Base-by-base conservation (phyloP, 495 filamentous ascomycete species). In the Geoglossum glabrum region DNA sequence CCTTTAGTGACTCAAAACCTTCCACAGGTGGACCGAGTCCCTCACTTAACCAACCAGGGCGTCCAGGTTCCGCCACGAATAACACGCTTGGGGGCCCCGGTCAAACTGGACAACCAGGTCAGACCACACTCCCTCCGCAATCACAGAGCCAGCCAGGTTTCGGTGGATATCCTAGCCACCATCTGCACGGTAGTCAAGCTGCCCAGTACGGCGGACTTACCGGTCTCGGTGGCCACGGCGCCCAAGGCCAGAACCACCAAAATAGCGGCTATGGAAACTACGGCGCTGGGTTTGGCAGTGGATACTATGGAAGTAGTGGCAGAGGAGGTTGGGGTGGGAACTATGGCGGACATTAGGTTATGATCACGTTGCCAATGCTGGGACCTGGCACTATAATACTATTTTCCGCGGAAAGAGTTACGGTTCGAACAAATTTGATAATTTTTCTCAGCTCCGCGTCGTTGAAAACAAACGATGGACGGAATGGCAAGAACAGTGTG, bases 21-120 rank as follows among this genome's bases (percentile, higher is more conserved):
- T 63, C 68, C 64, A 71, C 80, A 34, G 76, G 77, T 45, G 87
- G 86, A 6, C 88, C 89, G 2, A 93, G 87, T 69, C 89, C 89
- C 30, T 87, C 87, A 7, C 78, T 94, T 28, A 81, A 79, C 30
- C 84, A 86, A 64, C 83, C 86, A 36, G 80, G 78, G 33, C 84
- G 89, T 58, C 88, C 89, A 17, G 87, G 86, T 21, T 94, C 89
- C 33, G 87, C 89, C 15, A 82, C 84, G 15, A 92, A 88, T 69
- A 82, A 76, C 60, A 76, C 75, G 15, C 77, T 40, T 28, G 54
- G 34, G 11, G 54, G 54, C 1, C 58, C 61, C 28, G 64, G 57
- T 10, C 65, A 68, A 49, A 40, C 79, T 19, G 78, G 76, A 7
- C 84, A 87, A 66, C 69, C 75, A 55, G 71, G 68, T 36, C 75